Conservation (phyloP, 352 stramenopile genomes). For the Pythium grandisporangium region DNA sequence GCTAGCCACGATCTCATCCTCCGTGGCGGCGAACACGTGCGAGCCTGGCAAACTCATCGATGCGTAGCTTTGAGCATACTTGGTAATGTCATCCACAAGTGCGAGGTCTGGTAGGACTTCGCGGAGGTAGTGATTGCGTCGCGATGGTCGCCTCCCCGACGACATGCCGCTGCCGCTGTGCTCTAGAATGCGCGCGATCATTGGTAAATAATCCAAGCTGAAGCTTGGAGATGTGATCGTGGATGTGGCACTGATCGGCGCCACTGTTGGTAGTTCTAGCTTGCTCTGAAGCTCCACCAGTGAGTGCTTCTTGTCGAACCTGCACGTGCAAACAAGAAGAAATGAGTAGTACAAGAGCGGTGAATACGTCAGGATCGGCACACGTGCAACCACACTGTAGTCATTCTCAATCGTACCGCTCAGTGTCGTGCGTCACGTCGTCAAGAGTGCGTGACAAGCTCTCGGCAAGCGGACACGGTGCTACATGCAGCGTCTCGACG, state of each 20-base stretch:
- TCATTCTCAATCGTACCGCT: background rate
- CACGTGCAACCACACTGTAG: too few relatives aligned
- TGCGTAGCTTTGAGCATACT: too few relatives aligned
- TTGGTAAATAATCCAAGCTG: conserved; percentile 60
- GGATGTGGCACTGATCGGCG: conserved; percentile 9
- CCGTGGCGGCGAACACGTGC: background rate
- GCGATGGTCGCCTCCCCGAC: conserved; percentile 46
- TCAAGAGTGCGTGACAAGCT: background rate
- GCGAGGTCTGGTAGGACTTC: conserved; percentile 65
- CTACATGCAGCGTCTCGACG: background rate
- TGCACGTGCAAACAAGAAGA: background rate
- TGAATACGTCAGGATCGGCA: too few relatives aligned
- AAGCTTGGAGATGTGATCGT: conserved; percentile 31
- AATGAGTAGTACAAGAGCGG: background rate
- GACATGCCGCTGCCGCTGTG: conserved; percentile 39
- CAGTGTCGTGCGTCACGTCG: background rate
- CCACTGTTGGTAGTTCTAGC: conserved; percentile 16
- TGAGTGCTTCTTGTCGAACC: conserved; percentile 3
- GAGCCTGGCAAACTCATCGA: too few relatives aligned
- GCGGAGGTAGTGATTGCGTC: conserved; percentile 70
- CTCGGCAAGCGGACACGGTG: background rate
- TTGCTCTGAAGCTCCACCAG: conserved; percentile 34
- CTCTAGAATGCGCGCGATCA: conserved; percentile 41
- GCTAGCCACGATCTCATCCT: conserved; percentile 43
- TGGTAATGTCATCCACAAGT: conserved; percentile 45